Percentiles rank a stretch among this genome's conserved stretches.
phyloP scores from a whole-genome alignment of 768 basidiomycete genomes.

The Gloeostereum incarnatum region DNA sequence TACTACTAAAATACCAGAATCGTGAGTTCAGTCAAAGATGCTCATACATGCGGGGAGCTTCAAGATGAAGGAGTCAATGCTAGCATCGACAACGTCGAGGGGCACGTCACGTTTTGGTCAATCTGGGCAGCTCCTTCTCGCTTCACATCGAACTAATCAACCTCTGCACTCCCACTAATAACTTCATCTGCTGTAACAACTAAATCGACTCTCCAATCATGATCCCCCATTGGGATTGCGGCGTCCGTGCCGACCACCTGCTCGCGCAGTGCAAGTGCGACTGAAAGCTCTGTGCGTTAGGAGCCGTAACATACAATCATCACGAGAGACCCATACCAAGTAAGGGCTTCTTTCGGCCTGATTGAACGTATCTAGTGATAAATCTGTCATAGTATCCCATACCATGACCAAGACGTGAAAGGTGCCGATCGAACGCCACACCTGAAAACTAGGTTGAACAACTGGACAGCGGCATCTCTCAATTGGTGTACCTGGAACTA shows the following conservation, averaged over 20 bases:
- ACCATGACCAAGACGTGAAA: slow-evolving; percentile 71
- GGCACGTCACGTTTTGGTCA: too few species aligned
- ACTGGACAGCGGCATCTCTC: neutral
- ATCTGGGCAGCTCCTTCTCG: too few species aligned
- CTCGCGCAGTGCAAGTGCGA: slow-evolving; percentile 56
- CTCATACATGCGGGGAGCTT: too few species aligned
- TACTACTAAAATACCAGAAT: too few species aligned
- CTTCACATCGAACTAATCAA: too few species aligned
- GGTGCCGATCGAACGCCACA: slow-evolving; percentile 62
- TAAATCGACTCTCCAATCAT: slow-evolving; percentile 58
- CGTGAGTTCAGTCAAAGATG: too few species aligned
- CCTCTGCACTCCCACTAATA: too few species aligned
- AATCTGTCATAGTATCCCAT: slow-evolving; percentile 82
- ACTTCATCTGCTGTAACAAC: slow-evolving; percentile 40
- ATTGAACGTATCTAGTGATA: slow-evolving; percentile 42
- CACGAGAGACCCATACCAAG: slow-evolving; percentile 34
- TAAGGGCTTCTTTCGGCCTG: slow-evolving; percentile 36
- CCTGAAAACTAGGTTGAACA: slow-evolving; percentile 26
- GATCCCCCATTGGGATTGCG: slow-evolving; percentile 40
- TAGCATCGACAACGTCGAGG: too few species aligned
- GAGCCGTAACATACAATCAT: slow-evolving; percentile 7
- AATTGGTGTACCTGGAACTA: slow-evolving; percentile 49
- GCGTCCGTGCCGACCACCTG: slow-evolving; percentile 48
- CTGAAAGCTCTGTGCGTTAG: slow-evolving; percentile 26
- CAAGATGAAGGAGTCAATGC: too few species aligned